Percentiles rank a stretch among this genome's conserved stretches.
These are phyloP conservation scores for Huntiella savannae DNA, from an alignment of 2,329 filamentous ascomycete genomes.

Conservation along the genomic window DNA sequence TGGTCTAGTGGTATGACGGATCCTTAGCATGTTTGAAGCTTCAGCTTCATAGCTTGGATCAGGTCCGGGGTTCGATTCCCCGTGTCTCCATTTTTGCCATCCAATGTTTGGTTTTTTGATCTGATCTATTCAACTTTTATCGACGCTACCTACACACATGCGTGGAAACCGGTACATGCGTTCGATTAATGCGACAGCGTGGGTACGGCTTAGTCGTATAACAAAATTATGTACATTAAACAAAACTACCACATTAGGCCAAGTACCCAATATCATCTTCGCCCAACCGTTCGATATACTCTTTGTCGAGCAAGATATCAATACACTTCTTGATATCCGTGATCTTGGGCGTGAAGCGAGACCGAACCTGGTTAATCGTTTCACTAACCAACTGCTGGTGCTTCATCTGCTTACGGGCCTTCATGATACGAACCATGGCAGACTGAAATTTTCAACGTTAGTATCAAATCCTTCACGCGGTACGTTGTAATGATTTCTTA, in stretches of 20 bases:
- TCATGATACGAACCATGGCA: slow-evolving; percentile 98
- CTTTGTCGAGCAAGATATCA: slow-evolving; percentile 94
- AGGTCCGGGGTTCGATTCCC: slow-evolving; percentile 6
- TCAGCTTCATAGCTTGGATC: not conserved
- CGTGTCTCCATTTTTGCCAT: slow-evolving; percentile 4
- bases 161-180: no score
- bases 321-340: slow-evolving; percentile 99
- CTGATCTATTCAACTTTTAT: not conserved
- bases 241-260: slow-evolving; percentile 37
- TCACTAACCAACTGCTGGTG: slow-evolving; percentile 86
- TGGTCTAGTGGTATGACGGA: slow-evolving; percentile 10
- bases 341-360: slow-evolving; percentile 81
- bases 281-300: slow-evolving; percentile 89
- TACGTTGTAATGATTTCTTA: slow-evolving; percentile 28
- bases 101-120: not conserved
- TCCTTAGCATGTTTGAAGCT: slow-evolving; percentile 7
- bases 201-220: not conserved
- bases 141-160: no score
- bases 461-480: not conserved
- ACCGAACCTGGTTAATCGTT: slow-evolving; percentile 86
- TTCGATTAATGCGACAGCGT: no score
- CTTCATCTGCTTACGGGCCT: slow-evolving; percentile 97
- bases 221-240: not conserved
- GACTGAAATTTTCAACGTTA: slow-evolving; percentile 38
- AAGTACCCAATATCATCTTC: slow-evolving; percentile 90